Conservation (phyloP, 2,329 filamentous ascomycete species). For the Fusarium brevicatenulatum region DNA sequence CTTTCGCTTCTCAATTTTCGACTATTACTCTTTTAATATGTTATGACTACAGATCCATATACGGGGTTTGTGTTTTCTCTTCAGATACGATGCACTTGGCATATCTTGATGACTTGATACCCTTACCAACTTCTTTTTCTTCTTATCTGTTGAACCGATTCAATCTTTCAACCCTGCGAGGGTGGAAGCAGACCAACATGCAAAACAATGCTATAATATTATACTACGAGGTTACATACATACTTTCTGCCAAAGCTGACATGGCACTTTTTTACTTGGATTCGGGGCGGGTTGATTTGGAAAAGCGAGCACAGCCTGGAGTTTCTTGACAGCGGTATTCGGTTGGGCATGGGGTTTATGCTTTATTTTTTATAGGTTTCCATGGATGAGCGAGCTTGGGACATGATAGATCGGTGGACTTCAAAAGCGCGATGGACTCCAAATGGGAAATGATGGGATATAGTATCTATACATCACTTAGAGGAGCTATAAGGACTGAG, state of each 20-base stretch:
- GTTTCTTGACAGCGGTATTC: conserved; percentile 28
- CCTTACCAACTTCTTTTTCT: conserved; percentile 23
- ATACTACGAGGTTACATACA: neutral
- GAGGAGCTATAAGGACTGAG: neutral
- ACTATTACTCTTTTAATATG: conserved; percentile 29
- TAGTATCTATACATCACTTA: neutral
- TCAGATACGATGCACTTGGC: conserved; percentile 33
- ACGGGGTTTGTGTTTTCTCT: conserved; percentile 13
- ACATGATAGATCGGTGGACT: neutral
- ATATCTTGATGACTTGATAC: conserved; percentile 44
- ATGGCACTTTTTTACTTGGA: conserved; percentile 10
- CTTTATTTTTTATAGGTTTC: neutral
- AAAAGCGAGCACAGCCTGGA: conserved; percentile 40
- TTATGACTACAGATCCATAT: conserved; percentile 22
- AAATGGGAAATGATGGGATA: neutral
- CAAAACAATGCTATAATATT: conserved; percentile 27
- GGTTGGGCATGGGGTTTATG: conserved; percentile 8
- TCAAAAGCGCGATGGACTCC: neutral
- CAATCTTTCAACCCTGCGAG: neutral
- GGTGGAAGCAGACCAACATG: conserved; percentile 11
- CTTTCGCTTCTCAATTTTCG: neutral
- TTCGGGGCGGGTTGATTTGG: conserved; percentile 21
- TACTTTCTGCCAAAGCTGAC: neutral
- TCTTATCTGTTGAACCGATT: conserved; percentile 4
- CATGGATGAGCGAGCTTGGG: neutral